These are phyloP conservation scores for Neurospora crassa DNA, from an alignment of 2,329 filamentous ascomycete genomes.

Conservation along the genomic window DNA sequence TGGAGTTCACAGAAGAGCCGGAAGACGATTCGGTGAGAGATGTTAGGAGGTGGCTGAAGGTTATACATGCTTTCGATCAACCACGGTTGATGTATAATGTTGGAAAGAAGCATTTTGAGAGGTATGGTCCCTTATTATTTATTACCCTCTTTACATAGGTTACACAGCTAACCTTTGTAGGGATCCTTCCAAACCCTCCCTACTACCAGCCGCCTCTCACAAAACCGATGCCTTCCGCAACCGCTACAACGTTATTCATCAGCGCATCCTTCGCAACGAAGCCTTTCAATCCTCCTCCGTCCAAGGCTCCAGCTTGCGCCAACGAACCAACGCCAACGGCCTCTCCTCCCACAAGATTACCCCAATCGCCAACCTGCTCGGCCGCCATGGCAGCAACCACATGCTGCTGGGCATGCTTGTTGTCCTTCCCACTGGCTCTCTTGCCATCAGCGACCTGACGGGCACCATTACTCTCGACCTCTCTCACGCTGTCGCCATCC, in stretches of 20 bases:
- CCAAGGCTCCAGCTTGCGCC: slow-evolving; percentile 30
- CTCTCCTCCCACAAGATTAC: slow-evolving; percentile 72
- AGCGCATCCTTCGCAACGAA: slow-evolving; percentile 85
- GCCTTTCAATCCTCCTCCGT: slow-evolving; percentile 80
- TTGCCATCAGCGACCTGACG: slow-evolving; percentile 78
- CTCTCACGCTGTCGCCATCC: slow-evolving; percentile 69
- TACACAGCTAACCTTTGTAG: slow-evolving; percentile 27
- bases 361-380: slow-evolving; percentile 65
- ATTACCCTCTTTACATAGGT: neutral
- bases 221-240: slow-evolving; percentile 84
- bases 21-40: slow-evolving; percentile 55
- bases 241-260: slow-evolving; percentile 84
- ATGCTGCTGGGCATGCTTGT: slow-evolving; percentile 78
- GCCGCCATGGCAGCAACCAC: slow-evolving; percentile 74
- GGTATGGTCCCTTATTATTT: slow-evolving; percentile 30
- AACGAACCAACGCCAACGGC: slow-evolving; percentile 29
- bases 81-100: slow-evolving; percentile 70
- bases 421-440: slow-evolving; percentile 67
- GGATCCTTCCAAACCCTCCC: slow-evolving; percentile 52
- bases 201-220: slow-evolving; percentile 68
- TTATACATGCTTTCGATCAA: slow-evolving; percentile 77
- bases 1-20: slow-evolving; percentile 42
- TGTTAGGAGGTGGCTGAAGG: slow-evolving; percentile 72
- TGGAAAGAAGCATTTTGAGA: slow-evolving; percentile 83
- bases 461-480: slow-evolving; percentile 82